Evolutionary conservation across 805 yeast genomes (phyloP).

Genomic region (Blastobotrys chiropterorum): DNA sequence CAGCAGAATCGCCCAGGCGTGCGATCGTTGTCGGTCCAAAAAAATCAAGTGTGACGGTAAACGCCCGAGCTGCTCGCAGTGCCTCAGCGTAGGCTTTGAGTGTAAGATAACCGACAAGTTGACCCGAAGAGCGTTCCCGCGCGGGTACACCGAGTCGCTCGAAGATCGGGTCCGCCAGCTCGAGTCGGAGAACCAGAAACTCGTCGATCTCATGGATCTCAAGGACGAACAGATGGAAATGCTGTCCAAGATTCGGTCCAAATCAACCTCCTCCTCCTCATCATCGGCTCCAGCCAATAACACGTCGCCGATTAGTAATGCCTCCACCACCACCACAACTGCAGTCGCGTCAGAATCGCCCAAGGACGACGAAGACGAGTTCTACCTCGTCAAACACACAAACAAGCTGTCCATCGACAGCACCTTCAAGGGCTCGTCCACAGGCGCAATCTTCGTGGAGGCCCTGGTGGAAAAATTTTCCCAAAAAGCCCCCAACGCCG

Average conservation of each 20-base stretch:
- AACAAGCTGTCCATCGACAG: slow-evolving; percentile 26
- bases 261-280: not conserved
- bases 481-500: slow-evolving; percentile 21
- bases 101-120: slow-evolving; percentile 84
- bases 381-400: slow-evolving; percentile 24
- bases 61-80: slow-evolving; percentile 64
- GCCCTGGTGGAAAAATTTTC: slow-evolving; percentile 26
- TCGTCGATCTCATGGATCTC: slow-evolving; percentile 56
- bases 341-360: slow-evolving; percentile 3
- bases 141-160: slow-evolving; percentile 86
- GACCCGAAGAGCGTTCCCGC: slow-evolving; percentile 80
- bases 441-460: slow-evolving; percentile 29
- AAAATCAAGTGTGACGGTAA: slow-evolving; percentile 67
- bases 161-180: slow-evolving; percentile 85
- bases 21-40: slow-evolving; percentile 75
- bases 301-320: no score
- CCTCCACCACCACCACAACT: no score
- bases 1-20: slow-evolving; percentile 80
- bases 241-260: slow-evolving; percentile 27
- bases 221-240: slow-evolving; percentile 57
- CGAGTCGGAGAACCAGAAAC: slow-evolving; percentile 70
- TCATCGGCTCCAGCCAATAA: not conserved
- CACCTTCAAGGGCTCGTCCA: slow-evolving; percentile 30
- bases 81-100: slow-evolving; percentile 78
- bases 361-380: slow-evolving; percentile 21